Conservation (phyloP, 768 basidiomycete species). For the Boletus rubroflammeus region DNA sequence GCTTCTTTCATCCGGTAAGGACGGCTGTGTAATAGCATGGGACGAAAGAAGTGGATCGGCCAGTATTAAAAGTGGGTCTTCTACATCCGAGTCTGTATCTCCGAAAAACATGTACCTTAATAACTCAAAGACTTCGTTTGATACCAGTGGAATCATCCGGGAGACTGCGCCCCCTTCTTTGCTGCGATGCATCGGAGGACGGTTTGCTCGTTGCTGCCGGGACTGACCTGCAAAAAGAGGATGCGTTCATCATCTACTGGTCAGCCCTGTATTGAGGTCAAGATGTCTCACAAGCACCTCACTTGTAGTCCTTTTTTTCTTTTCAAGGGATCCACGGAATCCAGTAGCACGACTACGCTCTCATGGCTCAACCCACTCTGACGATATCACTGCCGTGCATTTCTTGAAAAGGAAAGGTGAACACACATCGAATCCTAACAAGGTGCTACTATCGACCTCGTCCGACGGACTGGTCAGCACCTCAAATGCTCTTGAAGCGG, state of each 20-base stretch:
- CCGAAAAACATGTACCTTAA: conserved; percentile 23
- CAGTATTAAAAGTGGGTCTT: conserved; percentile 57
- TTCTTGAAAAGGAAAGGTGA: conserved; percentile 35
- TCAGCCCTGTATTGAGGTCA: conserved; percentile 28
- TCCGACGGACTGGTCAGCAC: conserved; percentile 79
- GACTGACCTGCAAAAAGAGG: conserved; percentile 75
- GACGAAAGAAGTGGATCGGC: conserved; percentile 56
- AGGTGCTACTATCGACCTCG: conserved; percentile 71
- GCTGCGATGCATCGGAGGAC: conserved; percentile 66
- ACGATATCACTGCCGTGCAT: conserved; percentile 80
- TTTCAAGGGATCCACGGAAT: conserved; percentile 77
- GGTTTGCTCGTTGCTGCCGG: conserved; percentile 78
- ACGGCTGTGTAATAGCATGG: conserved; percentile 72
- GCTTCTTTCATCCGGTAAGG: conserved; percentile 65
- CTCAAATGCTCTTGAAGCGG: conserved; percentile 67
- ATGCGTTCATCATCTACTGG: conserved; percentile 86
- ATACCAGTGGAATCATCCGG: conserved; percentile 48
- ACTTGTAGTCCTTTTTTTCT: neutral
- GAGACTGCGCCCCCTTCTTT: conserved; percentile 47
- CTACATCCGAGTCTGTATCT: neutral
- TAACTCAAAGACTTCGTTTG: conserved; percentile 34
- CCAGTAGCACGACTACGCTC: conserved; percentile 63
- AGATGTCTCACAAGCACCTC: neutral
- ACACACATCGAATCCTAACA: conserved; percentile 34
- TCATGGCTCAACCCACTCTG: conserved; percentile 89